Base-by-base conservation (phyloP, 1,284 basidiomycete genomes). In the Cryptococcus maquisensis region DNA sequence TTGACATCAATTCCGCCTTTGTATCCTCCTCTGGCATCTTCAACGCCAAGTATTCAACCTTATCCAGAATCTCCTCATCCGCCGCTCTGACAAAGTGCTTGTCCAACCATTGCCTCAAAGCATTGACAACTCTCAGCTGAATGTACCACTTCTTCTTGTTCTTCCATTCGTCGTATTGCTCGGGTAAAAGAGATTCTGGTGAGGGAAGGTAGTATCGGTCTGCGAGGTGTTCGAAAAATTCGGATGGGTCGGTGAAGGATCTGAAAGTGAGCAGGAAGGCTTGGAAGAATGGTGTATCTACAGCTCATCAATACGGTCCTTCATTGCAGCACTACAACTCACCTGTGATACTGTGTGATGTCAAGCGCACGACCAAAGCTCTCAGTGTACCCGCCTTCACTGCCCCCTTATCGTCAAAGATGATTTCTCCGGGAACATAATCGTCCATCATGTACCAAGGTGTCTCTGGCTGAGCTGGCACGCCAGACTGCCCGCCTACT, bases 261-360 rank as follows among this genome's bases (percentile, higher is more conserved):
- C 94, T 91, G 80, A 93, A 97, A 1, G 96, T 98, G 83, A 97
- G 88, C 59, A 98, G 76, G 82, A 98, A 99, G 1, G 93, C 88
- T 71, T 89, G 87, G 71, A 86, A 89, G 77, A 90, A 98, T 6
- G 84, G 83, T 18, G 64, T 68, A 52, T 72, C 71, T 57, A 51
- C 21, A 7, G 13, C 10, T 43, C 20, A 26, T 49, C 32, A 53
- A 44, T 37, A 24, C 21, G 12, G 6, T 23, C 36, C 32, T 15
- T 32, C 20, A 12, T 3, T 35, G 13, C 40, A n/a, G 37, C 32
- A 10, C 15, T 16, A 32, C 20, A 24, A 74, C 81, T 68, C 65
- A 89, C 89, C 88, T 54, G 82, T 82, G 68, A 84, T 83, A 60
- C 90, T 88, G 72, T 98, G 95, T 35, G 89, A 86, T 2, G 95